Evolutionary conservation across 1,139 yeast genomes (phyloP).

Genomic region (Nematodospora anomalae): DNA sequence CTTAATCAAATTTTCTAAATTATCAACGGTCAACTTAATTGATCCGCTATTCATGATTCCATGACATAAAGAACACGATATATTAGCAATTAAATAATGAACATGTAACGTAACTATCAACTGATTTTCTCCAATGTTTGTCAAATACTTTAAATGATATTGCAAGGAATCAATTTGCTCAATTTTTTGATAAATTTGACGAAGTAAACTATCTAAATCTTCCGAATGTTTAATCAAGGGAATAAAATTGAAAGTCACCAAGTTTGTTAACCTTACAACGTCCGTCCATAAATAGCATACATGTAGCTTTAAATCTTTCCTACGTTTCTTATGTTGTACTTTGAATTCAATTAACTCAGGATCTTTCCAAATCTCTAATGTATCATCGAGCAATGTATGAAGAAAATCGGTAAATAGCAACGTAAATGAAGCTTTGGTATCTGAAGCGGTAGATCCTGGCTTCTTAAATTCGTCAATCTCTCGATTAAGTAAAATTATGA

Average conservation of each 20-base stretch:
- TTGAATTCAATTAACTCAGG: slow-evolving; percentile 30
- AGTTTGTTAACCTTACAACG: slow-evolving; percentile 33
- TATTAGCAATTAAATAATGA: slow-evolving; percentile 31
- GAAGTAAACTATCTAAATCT: slow-evolving; percentile 22
- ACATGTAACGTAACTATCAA: slow-evolving; percentile 25
- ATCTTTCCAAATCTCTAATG: slow-evolving; percentile 38
- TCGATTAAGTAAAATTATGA: slow-evolving; percentile 26
- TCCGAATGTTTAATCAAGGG: slow-evolving; percentile 25
- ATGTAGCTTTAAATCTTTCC: slow-evolving; percentile 31
- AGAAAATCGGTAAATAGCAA: slow-evolving; percentile 20
- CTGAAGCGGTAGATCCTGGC: slow-evolving; percentile 16
- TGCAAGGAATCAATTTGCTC: slow-evolving; percentile 27
- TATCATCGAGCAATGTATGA: slow-evolving; percentile 17
- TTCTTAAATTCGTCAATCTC: slow-evolving; percentile 20
- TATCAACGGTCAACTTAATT: slow-evolving; percentile 24
- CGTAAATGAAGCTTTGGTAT: slow-evolving; percentile 21
- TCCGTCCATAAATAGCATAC: slow-evolving; percentile 40
- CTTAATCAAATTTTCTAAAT: slow-evolving; percentile 22
- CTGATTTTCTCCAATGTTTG: slow-evolving; percentile 20
- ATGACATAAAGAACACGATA: slow-evolving; percentile 24
- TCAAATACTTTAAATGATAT: slow-evolving; percentile 27
- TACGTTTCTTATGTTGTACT: slow-evolving; percentile 19
- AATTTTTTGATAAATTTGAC: slow-evolving; percentile 23
- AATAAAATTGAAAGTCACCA: slow-evolving; percentile 29
- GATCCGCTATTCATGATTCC: slow-evolving; percentile 27